Conservation (phyloP, 352 stramenopile species). For the Phytophthora melonis region DNA sequence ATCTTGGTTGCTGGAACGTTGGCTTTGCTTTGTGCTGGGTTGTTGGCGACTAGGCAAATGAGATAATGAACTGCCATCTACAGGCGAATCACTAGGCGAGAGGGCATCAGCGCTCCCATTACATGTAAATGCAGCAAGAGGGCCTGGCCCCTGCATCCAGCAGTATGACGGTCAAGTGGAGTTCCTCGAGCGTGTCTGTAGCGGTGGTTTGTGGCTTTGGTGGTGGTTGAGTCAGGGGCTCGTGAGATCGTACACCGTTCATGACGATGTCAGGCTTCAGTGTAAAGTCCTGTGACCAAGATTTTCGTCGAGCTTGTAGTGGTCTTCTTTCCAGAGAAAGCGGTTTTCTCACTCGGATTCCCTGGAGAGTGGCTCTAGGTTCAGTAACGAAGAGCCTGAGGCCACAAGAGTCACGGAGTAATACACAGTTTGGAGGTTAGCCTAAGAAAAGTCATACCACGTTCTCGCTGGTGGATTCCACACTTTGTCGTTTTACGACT, state of each 20-base stretch:
- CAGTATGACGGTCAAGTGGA: not conserved
- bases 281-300: not conserved
- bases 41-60: conserved; percentile 2
- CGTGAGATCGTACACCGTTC: not conserved
- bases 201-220: not conserved
- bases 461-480: too few relatives aligned
- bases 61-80: not conserved
- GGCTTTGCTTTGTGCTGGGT: not conserved
- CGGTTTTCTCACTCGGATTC: not conserved
- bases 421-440: not conserved
- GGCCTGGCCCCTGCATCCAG: not conserved
- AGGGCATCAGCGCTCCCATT: too few relatives aligned
- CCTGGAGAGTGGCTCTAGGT: not conserved
- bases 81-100: not conserved
- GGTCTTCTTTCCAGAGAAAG: not conserved
- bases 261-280: not conserved
- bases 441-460: not conserved
- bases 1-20: not conserved
- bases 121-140: not conserved
- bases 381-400: not conserved
- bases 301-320: not conserved
- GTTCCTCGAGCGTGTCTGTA: not conserved
- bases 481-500: too few relatives aligned
- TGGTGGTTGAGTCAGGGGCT: not conserved
- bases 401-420: not conserved